phyloP scores from a whole-genome alignment of 352 stramenopile genomes.

The Globisporangium parvum region DNA sequence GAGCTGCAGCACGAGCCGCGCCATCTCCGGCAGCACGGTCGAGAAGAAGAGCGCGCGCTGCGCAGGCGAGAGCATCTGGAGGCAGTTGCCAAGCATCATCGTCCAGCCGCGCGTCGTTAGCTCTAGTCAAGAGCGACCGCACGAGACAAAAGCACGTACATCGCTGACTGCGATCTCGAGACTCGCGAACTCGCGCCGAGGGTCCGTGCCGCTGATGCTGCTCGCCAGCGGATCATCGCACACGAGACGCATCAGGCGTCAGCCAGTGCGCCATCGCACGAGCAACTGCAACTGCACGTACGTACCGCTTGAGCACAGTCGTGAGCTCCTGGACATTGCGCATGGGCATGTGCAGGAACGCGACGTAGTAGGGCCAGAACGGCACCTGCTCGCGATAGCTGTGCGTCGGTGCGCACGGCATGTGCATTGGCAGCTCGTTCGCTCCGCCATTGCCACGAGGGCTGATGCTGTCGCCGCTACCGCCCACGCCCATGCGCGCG shows the following conservation, averaged over 20 bases:
- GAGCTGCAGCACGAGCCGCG: constrained; percentile 34
- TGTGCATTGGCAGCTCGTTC: constrained; percentile 12
- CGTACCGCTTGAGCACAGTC: constrained; percentile 36
- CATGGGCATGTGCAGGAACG: constrained; percentile 40
- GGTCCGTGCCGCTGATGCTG: constrained; percentile 26
- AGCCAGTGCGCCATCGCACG: too few species aligned
- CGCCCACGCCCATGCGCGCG: background rate
- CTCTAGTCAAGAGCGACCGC: too few species aligned
- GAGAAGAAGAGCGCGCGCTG: constrained; percentile 36
- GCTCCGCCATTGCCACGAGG: constrained; percentile 6
- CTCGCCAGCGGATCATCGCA: constrained; percentile 5
- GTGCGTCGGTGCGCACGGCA: constrained; percentile 44
- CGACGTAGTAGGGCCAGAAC: constrained; percentile 65
- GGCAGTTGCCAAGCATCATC: background rate
- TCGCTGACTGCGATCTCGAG: constrained; percentile 31
- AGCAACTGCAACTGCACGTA: background rate
- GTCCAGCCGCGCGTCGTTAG: background rate
- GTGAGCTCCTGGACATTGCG: constrained; percentile 26
- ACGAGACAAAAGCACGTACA: constrained; percentile 10
- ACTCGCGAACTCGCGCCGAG: constrained; percentile 26
- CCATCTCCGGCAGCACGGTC: constrained; percentile 43
- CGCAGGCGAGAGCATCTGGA: constrained; percentile 29
- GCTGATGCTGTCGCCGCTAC: background rate
- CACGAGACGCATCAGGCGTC: constrained; percentile 3
- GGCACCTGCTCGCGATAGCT: constrained; percentile 32